phyloP scores from a whole-genome alignment of 2,329 filamentous ascomycete genomes.

The Elsinoe batatas region DNA sequence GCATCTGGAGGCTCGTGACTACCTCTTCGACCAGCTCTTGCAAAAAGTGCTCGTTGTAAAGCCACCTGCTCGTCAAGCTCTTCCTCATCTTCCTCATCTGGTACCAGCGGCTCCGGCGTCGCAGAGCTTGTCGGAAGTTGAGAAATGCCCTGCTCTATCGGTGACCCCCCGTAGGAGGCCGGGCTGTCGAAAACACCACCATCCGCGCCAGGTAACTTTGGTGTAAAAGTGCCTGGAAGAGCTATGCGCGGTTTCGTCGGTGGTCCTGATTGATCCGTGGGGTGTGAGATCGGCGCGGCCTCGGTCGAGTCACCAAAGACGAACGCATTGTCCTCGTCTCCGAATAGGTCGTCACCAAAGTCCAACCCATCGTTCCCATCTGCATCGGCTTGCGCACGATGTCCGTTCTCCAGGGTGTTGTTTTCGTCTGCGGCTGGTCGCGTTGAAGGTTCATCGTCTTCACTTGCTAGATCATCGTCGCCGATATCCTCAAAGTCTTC shows the following conservation, averaged over 20 bases:
- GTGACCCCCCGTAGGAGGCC: conserved; percentile 7
- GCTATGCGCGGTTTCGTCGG: conserved; percentile 11
- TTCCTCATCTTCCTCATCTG: conserved; percentile 22
- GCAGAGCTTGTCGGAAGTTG: conserved; percentile 4
- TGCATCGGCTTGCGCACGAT: conserved; percentile 36
- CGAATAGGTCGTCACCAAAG: conserved; percentile 55
- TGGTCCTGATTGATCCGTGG: not conserved
- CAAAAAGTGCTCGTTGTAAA: conserved; percentile 26
- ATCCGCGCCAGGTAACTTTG: conserved; percentile 2
- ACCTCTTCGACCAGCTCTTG: conserved; percentile 33
- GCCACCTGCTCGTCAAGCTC: conserved; percentile 21
- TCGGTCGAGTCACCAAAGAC: conserved; percentile 17
- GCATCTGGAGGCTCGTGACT: conserved; percentile 51
- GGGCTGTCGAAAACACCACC: conserved; percentile 7
- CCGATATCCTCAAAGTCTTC: conserved; percentile 85
- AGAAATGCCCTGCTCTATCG: not conserved
- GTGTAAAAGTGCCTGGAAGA: conserved; percentile 13
- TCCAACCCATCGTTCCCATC: conserved; percentile 45
- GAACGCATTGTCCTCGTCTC: conserved; percentile 40
- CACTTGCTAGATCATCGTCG: conserved; percentile 82
- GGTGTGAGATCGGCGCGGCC: not conserved
- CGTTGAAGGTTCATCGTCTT: conserved; percentile 44
- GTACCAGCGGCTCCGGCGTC: conserved; percentile 14
- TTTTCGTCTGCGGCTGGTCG: not conserved
- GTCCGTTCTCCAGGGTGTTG: conserved; percentile 20